Percentiles rank a stretch among this genome's conserved stretches.
Evolutionary conservation across 176 grass and related monocot genomes (phyloP).

Genomic region (Aegilops speltoides): DNA sequence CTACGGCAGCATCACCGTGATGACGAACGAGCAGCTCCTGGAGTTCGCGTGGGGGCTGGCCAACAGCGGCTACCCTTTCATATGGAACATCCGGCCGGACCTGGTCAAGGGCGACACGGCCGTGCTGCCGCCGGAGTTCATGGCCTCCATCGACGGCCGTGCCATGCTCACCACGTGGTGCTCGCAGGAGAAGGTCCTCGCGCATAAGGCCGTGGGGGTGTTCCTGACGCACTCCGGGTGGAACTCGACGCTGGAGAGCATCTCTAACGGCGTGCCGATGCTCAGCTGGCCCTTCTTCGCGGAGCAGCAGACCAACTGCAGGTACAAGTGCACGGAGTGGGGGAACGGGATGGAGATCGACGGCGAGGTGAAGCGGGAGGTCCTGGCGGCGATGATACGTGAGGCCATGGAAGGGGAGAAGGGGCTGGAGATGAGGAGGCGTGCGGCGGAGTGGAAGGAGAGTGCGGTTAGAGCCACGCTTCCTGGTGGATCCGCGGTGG

Average conservation of each 20-base stretch:
- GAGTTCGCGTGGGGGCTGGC: slow-evolving; percentile 79
- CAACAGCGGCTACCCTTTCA: slow-evolving; percentile 44
- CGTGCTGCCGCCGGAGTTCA: slow-evolving; percentile 43
- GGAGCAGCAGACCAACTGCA: slow-evolving; percentile 70
- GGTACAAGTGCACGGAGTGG: slow-evolving; percentile 61
- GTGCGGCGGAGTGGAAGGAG: slow-evolving; percentile 45
- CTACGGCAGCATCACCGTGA: slow-evolving; percentile 67
- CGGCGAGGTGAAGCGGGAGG: slow-evolving; percentile 36
- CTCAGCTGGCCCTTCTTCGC: slow-evolving; percentile 82
- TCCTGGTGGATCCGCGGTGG: slow-evolving; percentile 12
- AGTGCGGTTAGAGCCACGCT: slow-evolving; percentile 24
- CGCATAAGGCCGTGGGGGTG: slow-evolving; percentile 41
- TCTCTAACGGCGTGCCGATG: slow-evolving; percentile 66
- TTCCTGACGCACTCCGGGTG: slow-evolving; percentile 82
- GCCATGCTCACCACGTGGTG: slow-evolving; percentile 61
- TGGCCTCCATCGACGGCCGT: slow-evolving; percentile 21
- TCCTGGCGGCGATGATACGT: slow-evolving; percentile 38
- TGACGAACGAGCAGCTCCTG: slow-evolving; percentile 36
- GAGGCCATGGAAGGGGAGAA: slow-evolving; percentile 56
- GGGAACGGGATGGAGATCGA: slow-evolving; percentile 63
- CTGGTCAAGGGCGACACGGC: slow-evolving; percentile 35
- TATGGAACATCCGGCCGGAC: slow-evolving; percentile 65
- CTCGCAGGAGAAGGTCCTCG: slow-evolving; percentile 55
- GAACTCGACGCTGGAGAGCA: slow-evolving; percentile 76
- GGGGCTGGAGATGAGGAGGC: slow-evolving; percentile 47